Conservation (phyloP, 73 alveolate species). For the Paramecium pentaurelia region DNA sequence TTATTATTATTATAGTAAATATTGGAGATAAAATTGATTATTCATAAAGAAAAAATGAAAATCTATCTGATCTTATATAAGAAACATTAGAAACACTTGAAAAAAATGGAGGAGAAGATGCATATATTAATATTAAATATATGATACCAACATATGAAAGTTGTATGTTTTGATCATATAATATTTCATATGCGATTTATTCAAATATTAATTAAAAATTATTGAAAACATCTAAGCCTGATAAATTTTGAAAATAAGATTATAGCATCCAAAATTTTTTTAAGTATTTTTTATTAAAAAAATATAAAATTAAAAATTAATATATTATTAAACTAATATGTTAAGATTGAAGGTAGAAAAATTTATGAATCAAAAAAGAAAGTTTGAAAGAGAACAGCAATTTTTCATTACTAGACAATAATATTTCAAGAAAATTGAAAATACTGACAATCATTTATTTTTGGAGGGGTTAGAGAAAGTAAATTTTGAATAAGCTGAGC, state of each 20-base stretch:
- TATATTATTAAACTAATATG: not conserved
- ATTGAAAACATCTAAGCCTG: not conserved
- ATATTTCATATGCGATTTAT: not conserved
- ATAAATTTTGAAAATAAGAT: not conserved
- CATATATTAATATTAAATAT: constrained; percentile 97
- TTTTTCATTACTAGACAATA: not conserved
- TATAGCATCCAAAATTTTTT: not conserved
- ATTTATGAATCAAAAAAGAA: not conserved
- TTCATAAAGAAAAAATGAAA: constrained; percentile 87
- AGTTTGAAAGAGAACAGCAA: not conserved
- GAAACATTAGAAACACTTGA: constrained; percentile 98
- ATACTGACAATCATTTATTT: not conserved
- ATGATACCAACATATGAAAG: constrained; percentile 99
- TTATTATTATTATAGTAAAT: constrained; percentile 67
- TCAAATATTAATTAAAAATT: not conserved
- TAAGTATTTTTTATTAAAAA: not conserved
- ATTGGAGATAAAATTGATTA: constrained; percentile 96
- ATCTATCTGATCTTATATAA: constrained; percentile 95
- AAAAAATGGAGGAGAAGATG: constrained; percentile 99
- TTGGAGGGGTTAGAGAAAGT: not conserved
- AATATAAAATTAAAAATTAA: not conserved
- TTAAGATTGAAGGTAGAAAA: not conserved
- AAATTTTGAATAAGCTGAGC: not conserved
- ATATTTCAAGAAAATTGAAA: not conserved
- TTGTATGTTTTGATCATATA: constrained; percentile 76